A percentile compares a stretch with the other conserved stretches of the same genome.
These are phyloP conservation scores for Fusarium verrucosum DNA, from an alignment of 2,329 filamentous ascomycete genomes.

Conservation along the genomic window DNA sequence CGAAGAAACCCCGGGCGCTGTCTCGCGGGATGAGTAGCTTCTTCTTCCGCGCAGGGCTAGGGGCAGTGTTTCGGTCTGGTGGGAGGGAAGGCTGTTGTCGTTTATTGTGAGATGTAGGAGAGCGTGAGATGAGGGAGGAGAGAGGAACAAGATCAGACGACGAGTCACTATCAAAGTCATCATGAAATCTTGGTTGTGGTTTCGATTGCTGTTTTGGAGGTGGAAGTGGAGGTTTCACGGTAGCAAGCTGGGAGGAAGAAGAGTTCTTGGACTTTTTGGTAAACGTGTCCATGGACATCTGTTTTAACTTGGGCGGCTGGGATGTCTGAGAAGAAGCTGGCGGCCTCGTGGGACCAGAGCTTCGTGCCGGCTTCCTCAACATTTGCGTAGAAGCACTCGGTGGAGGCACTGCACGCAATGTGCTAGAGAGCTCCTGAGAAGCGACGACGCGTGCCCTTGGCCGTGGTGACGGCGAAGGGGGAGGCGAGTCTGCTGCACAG, in stretches of 20 bases:
- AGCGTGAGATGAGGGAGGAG: conserved; percentile 15
- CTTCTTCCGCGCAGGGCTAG: conserved; percentile 46
- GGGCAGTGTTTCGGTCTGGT: conserved; percentile 8
- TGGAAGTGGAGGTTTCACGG: background rate
- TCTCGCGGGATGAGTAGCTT: conserved; percentile 52
- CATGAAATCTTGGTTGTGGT: background rate
- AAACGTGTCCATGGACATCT: conserved; percentile 49
- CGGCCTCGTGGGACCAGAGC: background rate
- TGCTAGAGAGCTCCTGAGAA: conserved; percentile 34
- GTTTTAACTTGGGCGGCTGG: conserved; percentile 42
- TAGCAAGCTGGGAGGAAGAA: conserved; percentile 8
- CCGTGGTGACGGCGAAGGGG: conserved; percentile 39
- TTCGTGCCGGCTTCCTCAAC: conserved; percentile 18
- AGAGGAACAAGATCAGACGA: conserved; percentile 32
- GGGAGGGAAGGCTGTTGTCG: conserved; percentile 2
- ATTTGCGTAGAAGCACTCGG: conserved; percentile 33
- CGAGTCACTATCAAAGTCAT: conserved; percentile 29
- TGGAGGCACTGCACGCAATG: conserved; percentile 41
- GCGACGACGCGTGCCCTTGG: conserved; percentile 20
- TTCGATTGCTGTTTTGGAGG: background rate
- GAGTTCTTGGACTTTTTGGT: conserved; percentile 19
- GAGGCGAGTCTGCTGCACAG: conserved; percentile 44
- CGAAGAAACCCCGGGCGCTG: conserved; percentile 53
- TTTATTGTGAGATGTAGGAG: conserved; percentile 18
- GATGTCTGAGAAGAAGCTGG: background rate